Base-by-base conservation (phyloP, 805 yeast species). In the Ogataea neopini region DNA sequence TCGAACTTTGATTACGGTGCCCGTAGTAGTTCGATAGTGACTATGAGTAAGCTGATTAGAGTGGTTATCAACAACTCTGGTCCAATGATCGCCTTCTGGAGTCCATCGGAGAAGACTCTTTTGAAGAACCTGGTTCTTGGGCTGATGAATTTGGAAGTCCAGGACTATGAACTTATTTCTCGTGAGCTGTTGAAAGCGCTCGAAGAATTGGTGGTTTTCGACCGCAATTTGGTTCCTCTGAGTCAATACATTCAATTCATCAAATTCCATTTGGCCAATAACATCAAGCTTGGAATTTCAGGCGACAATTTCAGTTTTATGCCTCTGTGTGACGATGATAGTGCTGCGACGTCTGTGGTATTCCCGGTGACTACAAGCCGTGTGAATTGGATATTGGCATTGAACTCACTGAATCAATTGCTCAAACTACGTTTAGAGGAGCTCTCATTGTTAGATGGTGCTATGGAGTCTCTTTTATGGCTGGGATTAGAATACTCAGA, bases 11-110 rank as follows among this genome's bases (percentile, higher is more conserved):
- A 77, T 50, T 64, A 66, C 28, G 73, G 73, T 18, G 66, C 64
- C 25, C 71, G 53, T 26, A 53, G 56, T 19, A 62, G 81, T 32
- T 76, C 86, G 0, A 62, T 70, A 17, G 59, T 70, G 1, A 66
- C 73, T 0, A 57, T 82, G 7, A 70, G 74, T 0, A 71, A 74
- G 39, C 68, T 79, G 7, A 48, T 78, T 8, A 69, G 75, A 48
- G 62, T 73, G 4, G 47, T 83, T 4, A 66, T 81, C 18, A 75
- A 75, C 49, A 71, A 73, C 34, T 56, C 79, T 17, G 91, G 92
- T 1, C 92, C 92, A 1, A 75, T 72, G 47, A 58, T 79, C 10
- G 52, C 55, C 3, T 65, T 65, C 3, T 57, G 79, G 51, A 61
- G 63, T 2, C 29, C 48, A 1, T 45, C 49, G 3, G 47, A 61